Evolutionary conservation across 164 flowering plant species (phyloP), one percentile per base, ranked within the genome.

Genomic region (Magnolia officinalis): DNA sequence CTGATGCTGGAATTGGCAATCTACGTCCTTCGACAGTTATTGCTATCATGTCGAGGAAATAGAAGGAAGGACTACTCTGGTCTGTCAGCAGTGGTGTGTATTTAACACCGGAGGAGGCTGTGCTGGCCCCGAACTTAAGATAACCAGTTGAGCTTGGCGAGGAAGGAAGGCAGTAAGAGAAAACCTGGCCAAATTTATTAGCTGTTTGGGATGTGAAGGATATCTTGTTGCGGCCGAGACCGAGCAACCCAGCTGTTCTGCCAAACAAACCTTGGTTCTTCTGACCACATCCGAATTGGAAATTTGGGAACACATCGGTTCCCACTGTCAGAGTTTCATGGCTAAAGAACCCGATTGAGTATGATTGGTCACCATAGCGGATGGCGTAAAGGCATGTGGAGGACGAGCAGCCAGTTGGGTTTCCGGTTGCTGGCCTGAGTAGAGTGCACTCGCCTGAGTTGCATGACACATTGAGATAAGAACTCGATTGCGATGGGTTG

Each of bases 251-350:
- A 6, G 88, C 89, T 1, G 81, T 63, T 11, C 76, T 74, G 11
- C 87, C 86, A 67, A 88, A 87, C 19, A 84, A 79, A 5, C 89
- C 93, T 0, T 50, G 72, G 74, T 90, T 88, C 71, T 90, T 76
- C 69, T 86, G 79, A 37, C 94, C 94, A 70, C 94, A 90, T 1
- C 94, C 94, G 63, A 90, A 89, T 21, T 50, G 58, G 71, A 89
- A 83, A 10, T 50, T 65, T 8, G 76, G 72, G 59, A 87, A 63
- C 9, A 61, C 58, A 11, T 85, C 90, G 1, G 74, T 8, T 0
- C 80, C 76, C 6, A 89, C 20, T 6, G 80, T 76, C 4, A 90
- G 66, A 14, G 63, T 83, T 11, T 90, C 94, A 10, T 51, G 74
- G 4, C 74, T 83, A 59, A 85, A 74, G 65, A 75, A 77, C 1